A percentile compares a stretch with the other conserved stretches of the same genome.
Evolutionary conservation across 2,329 filamentous ascomycete genomes (phyloP).

Genomic region (Ophiostoma fasciatum): DNA sequence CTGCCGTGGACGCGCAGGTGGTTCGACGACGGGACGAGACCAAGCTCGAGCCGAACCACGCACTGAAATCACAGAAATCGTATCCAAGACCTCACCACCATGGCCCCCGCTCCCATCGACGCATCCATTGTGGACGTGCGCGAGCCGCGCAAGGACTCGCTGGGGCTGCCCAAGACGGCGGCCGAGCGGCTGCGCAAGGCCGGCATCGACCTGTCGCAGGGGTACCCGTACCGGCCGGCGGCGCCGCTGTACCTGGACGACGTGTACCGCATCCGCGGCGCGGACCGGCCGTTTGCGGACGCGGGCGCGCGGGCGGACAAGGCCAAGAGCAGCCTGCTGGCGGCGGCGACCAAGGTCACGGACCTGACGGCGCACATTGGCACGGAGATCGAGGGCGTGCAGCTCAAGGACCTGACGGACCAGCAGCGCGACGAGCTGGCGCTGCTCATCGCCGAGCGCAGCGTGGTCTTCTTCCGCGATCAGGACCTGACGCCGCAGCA

Average conservation of each 20-base stretch:
- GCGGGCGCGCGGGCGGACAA: conserved; percentile 50
- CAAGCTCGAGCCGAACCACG: too few species aligned
- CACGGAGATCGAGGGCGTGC: conserved; percentile 48
- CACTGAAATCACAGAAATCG: too few species aligned
- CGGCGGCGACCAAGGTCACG: conserved; percentile 47
- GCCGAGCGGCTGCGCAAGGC: conserved; percentile 48
- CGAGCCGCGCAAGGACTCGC: conserved; percentile 46
- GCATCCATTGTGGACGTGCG: conserved; percentile 48
- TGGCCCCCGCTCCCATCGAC: conserved; percentile 44
- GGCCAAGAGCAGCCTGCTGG: conserved; percentile 44
- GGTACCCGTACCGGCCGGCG: conserved; percentile 56
- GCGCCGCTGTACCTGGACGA: conserved; percentile 56
- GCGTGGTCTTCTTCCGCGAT: conserved; percentile 53
- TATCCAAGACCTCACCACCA: conserved; percentile 12
- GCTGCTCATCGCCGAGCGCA: conserved; percentile 46
- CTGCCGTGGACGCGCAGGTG: too few species aligned
- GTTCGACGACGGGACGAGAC: too few species aligned
- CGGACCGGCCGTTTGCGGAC: conserved; percentile 40
- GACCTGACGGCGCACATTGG: conserved; percentile 47
- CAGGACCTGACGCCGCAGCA: conserved; percentile 47
- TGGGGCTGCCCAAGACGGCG: conserved; percentile 44
- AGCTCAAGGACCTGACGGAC: conserved; percentile 44
- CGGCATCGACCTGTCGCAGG: conserved; percentile 52
- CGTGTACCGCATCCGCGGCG: conserved; percentile 47
- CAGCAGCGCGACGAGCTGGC: conserved; percentile 48